A percentile compares a stretch with the other conserved stretches of the same genome.
Conservation (phyloP, 495 filamentous ascomycete species). For the Penicillium coffeae region DNA sequence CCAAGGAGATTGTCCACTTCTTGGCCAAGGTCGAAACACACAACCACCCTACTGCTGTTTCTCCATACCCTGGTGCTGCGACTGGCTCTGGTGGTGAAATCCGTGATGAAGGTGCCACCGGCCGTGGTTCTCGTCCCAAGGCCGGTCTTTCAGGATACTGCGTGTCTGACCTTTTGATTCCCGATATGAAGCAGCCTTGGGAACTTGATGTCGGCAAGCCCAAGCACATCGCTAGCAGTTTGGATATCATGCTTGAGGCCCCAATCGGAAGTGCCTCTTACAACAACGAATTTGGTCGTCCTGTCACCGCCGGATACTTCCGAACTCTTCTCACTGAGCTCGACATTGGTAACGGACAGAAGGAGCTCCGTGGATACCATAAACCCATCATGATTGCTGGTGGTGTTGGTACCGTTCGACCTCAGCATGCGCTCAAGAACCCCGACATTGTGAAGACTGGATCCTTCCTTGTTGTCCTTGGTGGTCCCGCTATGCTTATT, state of each 20-base stretch:
- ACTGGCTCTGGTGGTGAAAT: conserved; percentile 96
- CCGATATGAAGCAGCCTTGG: conserved; percentile 77
- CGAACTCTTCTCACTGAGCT: conserved; percentile 73
- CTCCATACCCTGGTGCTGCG: conserved; percentile 76
- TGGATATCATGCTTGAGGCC: conserved; percentile 97
- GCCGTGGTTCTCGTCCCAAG: conserved; percentile 87
- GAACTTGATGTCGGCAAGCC: conserved; percentile 88
- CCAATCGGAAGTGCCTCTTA: conserved; percentile 91
- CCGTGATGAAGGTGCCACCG: conserved; percentile 90
- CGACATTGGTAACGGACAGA: conserved; percentile 53
- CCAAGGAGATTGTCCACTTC: conserved; percentile 83
- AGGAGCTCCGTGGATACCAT: conserved; percentile 86
- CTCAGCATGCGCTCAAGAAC: conserved; percentile 84
- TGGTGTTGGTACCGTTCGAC: conserved; percentile 92
- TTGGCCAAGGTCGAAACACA: conserved; percentile 97
- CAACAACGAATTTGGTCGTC: conserved; percentile 98
- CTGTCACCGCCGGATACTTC: conserved; percentile 84
- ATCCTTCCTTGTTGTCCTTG: conserved; percentile 84
- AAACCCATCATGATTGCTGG: conserved; percentile 99
- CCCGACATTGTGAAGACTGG: conserved; percentile 72
- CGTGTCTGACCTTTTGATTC: conserved; percentile 89
- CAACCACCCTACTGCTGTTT: conserved; percentile 96
- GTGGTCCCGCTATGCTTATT: conserved; percentile 96
- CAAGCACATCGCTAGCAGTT: conserved; percentile 81
- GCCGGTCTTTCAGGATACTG: conserved; percentile 90